Conservation (phyloP, 2,329 filamentous ascomycete species). For the Fonsecaea nubica region DNA sequence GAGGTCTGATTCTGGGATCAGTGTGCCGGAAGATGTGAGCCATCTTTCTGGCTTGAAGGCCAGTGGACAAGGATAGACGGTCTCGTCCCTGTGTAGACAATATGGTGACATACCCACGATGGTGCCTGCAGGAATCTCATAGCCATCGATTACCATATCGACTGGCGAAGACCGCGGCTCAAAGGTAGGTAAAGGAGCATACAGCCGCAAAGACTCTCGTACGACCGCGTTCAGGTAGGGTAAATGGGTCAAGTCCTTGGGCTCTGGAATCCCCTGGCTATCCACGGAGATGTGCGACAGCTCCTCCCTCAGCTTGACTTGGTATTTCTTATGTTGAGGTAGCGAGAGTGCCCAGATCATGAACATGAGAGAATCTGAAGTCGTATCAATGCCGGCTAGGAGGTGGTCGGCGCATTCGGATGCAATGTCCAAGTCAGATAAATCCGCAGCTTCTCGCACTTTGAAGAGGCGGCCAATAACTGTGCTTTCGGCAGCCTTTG, state of each 20-base stretch:
- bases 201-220: constrained; percentile 57
- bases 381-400: constrained; percentile 61
- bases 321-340: constrained; percentile 50
- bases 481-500: constrained; percentile 33
- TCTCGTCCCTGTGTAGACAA: constrained; percentile 49
- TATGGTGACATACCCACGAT: constrained; percentile 46
- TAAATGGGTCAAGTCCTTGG: constrained; percentile 48
- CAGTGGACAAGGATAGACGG: constrained; percentile 55
- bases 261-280: constrained; percentile 45
- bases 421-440: constrained; percentile 57
- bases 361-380: constrained; percentile 60
- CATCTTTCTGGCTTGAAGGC: constrained; percentile 51
- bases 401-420: constrained; percentile 62
- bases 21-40: constrained; percentile 32
- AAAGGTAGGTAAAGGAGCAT: constrained; percentile 57
- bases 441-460: constrained; percentile 38
- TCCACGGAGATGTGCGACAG: constrained; percentile 43
- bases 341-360: constrained; percentile 58
- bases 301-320: constrained; percentile 55
- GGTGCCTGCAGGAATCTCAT: constrained; percentile 41
- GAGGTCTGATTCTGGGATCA: constrained; percentile 35
- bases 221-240: constrained; percentile 57
- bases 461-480: constrained; percentile 40
- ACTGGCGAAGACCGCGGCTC: constrained; percentile 52
- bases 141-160: constrained; percentile 47